phyloP scores from a whole-genome alignment of 495 filamentous ascomycete species.

The Coniosporium apollinis region DNA sequence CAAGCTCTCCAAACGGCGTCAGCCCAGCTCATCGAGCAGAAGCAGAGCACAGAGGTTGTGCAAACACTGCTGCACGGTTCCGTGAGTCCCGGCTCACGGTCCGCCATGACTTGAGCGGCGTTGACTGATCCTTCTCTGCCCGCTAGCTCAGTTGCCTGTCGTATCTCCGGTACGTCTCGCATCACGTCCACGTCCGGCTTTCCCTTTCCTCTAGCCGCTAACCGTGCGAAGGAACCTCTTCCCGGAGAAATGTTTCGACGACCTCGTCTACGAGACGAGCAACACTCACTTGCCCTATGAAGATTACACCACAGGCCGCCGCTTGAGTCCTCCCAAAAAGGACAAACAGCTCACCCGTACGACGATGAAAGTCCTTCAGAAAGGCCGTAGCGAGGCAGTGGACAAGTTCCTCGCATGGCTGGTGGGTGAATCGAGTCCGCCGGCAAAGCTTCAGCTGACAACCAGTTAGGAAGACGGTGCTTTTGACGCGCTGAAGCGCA shows the following conservation, averaged over 20 bases:
- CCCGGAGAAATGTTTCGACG: conserved; percentile 14
- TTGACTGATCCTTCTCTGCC: too few relatives aligned
- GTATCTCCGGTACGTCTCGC: conserved; percentile 15
- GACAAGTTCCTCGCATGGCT: conserved; percentile 30
- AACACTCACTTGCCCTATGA: conserved; percentile 12
- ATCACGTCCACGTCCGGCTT: too few relatives aligned
- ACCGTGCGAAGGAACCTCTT: conserved; percentile 17
- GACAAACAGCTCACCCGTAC: conserved; percentile 12
- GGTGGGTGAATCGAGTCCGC: conserved; percentile 20
- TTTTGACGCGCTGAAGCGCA: conserved; percentile 27
- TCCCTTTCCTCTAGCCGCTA: too few relatives aligned
- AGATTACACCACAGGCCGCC: conserved; percentile 14
- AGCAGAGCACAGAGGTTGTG: conserved; percentile 33
- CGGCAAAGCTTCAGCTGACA: not conserved
- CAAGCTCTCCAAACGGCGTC: too few relatives aligned
- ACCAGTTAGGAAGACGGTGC: conserved; percentile 27
- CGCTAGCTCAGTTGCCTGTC: conserved; percentile 14
- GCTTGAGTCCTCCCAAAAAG: conserved; percentile 2
- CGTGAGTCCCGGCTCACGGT: conserved; percentile 12
- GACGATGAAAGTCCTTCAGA: conserved; percentile 22
- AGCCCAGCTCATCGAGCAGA: conserved; percentile 13
- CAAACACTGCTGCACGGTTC: conserved; percentile 30
- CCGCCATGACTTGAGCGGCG: too few relatives aligned
- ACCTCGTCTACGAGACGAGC: conserved; percentile 9
- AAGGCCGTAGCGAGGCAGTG: conserved; percentile 18